Conservation (phyloP, 805 yeast species). For the Pichia deserticola region DNA sequence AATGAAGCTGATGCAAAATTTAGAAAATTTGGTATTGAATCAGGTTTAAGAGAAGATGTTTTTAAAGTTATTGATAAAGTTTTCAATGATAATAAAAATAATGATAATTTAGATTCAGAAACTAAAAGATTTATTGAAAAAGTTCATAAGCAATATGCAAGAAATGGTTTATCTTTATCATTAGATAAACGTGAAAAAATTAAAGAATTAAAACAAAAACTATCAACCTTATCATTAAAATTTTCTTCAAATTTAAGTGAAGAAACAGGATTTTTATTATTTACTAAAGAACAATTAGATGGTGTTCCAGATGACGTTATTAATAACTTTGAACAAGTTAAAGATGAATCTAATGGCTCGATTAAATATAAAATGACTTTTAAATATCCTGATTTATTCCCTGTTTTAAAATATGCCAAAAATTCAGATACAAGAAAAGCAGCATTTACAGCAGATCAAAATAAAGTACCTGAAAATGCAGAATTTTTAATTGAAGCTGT, state of each 20-base stretch:
- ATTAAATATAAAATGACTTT: conserved; percentile 56
- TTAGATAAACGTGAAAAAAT: conserved; percentile 47
- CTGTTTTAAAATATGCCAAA: conserved; percentile 68
- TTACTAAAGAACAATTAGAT: conserved; percentile 56
- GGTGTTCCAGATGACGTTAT: conserved; percentile 68
- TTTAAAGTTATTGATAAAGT: conserved; percentile 51
- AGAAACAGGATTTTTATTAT: conserved; percentile 53
- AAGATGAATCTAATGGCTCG: conserved; percentile 30
- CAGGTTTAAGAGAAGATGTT: conserved; percentile 59
- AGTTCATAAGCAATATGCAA: conserved; percentile 45
- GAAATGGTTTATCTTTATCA: conserved; percentile 64
- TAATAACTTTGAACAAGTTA: conserved; percentile 46
- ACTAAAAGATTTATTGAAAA: conserved; percentile 52
- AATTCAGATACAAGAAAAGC: conserved; percentile 55
- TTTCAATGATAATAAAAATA: conserved; percentile 32
- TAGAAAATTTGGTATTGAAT: conserved; percentile 53
- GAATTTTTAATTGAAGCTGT: conserved; percentile 54
- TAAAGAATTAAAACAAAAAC: conserved; percentile 49
- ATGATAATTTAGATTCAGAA: conserved; percentile 39
- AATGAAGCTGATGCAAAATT: conserved; percentile 52
- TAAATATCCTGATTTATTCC: conserved; percentile 74
- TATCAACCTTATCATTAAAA: conserved; percentile 44
- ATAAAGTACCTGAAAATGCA: conserved; percentile 59
- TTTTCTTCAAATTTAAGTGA: conserved; percentile 65
- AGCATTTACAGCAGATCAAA: conserved; percentile 62